Base-by-base conservation (phyloP, 148 eudicot species). In the Cornus kousa region DNA sequence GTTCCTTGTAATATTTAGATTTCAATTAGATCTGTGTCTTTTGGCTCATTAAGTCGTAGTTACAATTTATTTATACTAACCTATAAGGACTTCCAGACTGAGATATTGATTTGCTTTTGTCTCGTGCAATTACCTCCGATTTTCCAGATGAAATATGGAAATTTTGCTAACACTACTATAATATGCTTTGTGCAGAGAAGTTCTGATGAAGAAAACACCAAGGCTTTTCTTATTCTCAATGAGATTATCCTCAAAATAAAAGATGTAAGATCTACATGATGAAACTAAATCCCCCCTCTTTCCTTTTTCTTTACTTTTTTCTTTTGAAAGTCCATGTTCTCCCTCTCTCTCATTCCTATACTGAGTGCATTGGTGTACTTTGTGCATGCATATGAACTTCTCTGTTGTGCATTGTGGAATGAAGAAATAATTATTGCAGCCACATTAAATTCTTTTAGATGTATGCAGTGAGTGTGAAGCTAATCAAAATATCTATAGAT, bases 141-240 rank as follows among this genome's bases (percentile, higher is more conserved):
- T 53, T 69, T 68, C 13, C 33, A 6, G 60, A 24, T 16, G 10
- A 1, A 5, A 67, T 46, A 53, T 77, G 64, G 43, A 31, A 43
- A 7, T n/a, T 24, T 19, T 19, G 3, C 31, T 48, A 28, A 16
- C 31, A 40, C 32, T 64, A 50, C 40, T 23, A 3, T 48, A 9
- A 43, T 57, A 23, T 69, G 37, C 19, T 20, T 79, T 78, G 14
- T 82, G 89, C 92, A 91, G 90, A 86, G 74, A 57, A 82, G 73
- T 72, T 77, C 83, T 73, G 99, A 92, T 33, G 95, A 84, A 74
- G 98, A 91, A 78, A 89, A 87, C 81, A 86, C 92, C n/a, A 86
- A 90, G 87, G 88, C 92, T 31, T 96, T 96, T 85, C 91, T 81
- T 55, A 90, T 96, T 82, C 89, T 96, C 74, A 96, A 92, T 80